Evolutionary conservation across 495 filamentous ascomycete genomes (phyloP).

Genomic region (Aspergillus sclerotiicarbonarius): DNA sequence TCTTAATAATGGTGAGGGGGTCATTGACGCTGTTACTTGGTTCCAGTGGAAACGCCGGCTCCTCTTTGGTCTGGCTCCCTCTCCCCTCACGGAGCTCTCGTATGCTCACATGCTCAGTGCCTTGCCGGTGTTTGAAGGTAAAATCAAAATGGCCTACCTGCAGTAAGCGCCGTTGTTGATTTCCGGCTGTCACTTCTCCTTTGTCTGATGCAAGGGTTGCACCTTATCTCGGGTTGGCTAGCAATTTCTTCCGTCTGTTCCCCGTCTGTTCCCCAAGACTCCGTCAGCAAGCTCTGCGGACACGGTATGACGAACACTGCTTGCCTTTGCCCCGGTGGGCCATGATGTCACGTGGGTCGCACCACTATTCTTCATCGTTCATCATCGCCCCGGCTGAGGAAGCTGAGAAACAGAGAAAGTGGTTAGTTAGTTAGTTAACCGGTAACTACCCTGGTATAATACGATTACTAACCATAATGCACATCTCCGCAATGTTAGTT

Average conservation of each 20-base stretch:
- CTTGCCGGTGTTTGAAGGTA: neutral
- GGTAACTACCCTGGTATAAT: neutral
- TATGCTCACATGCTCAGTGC: slow-evolving; percentile 3
- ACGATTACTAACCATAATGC: neutral
- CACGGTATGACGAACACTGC: slow-evolving; percentile 17
- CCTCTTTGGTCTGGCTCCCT: slow-evolving; percentile 10
- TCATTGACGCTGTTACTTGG: slow-evolving; percentile 11
- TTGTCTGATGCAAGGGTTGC: slow-evolving; percentile 5
- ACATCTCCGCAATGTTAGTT: too few species aligned
- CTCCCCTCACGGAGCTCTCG: neutral
- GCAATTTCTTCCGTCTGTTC: neutral
- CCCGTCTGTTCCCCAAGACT: neutral
- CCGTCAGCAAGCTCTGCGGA: neutral
- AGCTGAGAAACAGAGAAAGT: neutral
- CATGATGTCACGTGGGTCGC: slow-evolving; percentile 31
- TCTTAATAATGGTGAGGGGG: slow-evolving; percentile 17
- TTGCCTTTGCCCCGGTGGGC: slow-evolving; percentile 9
- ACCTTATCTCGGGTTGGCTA: neutral
- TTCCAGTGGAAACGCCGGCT: slow-evolving; percentile 22
- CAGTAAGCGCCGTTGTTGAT: neutral
- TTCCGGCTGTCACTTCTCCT: neutral
- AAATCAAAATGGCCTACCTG: neutral
- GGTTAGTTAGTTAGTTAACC: too few species aligned
- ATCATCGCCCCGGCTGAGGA: neutral
- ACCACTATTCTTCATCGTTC: neutral